phyloP scores from a whole-genome alignment of 208 protist species.

The Trypanosoma cruzi region DNA sequence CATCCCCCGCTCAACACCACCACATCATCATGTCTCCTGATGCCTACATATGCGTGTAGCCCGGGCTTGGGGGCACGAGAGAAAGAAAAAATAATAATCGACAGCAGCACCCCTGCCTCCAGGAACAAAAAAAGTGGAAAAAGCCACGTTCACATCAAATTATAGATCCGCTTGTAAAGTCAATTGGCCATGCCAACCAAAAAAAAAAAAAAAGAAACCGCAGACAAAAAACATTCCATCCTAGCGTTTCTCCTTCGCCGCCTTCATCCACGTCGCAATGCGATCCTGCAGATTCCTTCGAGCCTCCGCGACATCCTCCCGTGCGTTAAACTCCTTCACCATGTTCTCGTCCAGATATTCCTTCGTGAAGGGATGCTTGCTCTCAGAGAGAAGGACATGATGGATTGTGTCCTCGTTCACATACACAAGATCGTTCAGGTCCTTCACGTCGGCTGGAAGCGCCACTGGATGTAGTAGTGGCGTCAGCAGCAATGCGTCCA shows the following conservation, averaged over 20 bases:
- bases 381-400: conserved; percentile 84
- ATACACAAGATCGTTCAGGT: conserved; percentile 75
- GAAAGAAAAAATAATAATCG: neutral
- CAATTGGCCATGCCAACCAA: neutral
- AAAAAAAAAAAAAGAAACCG: neutral
- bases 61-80: no score
- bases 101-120: no score
- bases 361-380: conserved; percentile 91
- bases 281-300: conserved; percentile 51
- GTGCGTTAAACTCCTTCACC: conserved; percentile 79
- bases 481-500: conserved; percentile 81
- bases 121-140: no score
- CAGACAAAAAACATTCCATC: neutral
- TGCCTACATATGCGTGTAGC: no score
- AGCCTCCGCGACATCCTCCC: conserved; percentile 58
- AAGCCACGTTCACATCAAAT: no score
- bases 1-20: neutral
- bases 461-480: conserved; percentile 82
- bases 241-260: conserved; percentile 26
- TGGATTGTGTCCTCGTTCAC: conserved; percentile 87
- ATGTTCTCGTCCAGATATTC: conserved; percentile 87
- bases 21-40: neutral
- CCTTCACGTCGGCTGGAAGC: conserved; percentile 81
- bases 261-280: conserved; percentile 64
- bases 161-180: no score